Conservation (phyloP, 306 rosid species). For the Trifolium dubium region DNA sequence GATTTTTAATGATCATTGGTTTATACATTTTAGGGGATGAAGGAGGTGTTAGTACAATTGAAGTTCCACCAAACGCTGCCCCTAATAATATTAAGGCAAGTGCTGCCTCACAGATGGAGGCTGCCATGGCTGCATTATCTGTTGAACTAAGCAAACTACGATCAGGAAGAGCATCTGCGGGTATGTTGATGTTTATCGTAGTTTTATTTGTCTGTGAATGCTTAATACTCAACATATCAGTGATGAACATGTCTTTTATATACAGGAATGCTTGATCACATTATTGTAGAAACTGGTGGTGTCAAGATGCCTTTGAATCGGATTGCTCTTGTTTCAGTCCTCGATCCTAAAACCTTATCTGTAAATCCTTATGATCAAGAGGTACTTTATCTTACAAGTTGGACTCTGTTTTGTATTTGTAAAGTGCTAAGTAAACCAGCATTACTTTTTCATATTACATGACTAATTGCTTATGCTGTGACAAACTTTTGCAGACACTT, state of each 20-base stretch:
- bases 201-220: neutral
- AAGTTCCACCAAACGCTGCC: slow-evolving; percentile 64
- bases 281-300: slow-evolving; percentile 80
- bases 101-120: slow-evolving; percentile 82
- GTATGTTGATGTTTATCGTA: slow-evolving; percentile 43
- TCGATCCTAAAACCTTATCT: slow-evolving; percentile 82
- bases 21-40: slow-evolving; percentile 66
- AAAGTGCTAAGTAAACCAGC: slow-evolving; percentile 6
- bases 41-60: slow-evolving; percentile 53
- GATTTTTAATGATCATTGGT: slow-evolving; percentile 21
- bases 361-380: slow-evolving; percentile 82
- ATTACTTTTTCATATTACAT: slow-evolving; percentile 27
- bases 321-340: slow-evolving; percentile 83
- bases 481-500: slow-evolving; percentile 61
- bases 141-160: slow-evolving; percentile 75
- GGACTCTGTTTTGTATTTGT: neutral
- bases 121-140: slow-evolving; percentile 71
- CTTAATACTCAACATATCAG: slow-evolving; percentile 16
- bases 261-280: slow-evolving; percentile 97
- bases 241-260: slow-evolving; percentile 5
- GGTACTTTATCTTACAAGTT: slow-evolving; percentile 52
- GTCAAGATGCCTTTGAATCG: slow-evolving; percentile 83
- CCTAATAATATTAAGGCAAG: slow-evolving; percentile 71
- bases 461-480: slow-evolving; percentile 3
- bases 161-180: slow-evolving; percentile 95